phyloP scores from a whole-genome alignment of 2,329 filamentous ascomycete genomes.

The Daldinia eschscholtzii region DNA sequence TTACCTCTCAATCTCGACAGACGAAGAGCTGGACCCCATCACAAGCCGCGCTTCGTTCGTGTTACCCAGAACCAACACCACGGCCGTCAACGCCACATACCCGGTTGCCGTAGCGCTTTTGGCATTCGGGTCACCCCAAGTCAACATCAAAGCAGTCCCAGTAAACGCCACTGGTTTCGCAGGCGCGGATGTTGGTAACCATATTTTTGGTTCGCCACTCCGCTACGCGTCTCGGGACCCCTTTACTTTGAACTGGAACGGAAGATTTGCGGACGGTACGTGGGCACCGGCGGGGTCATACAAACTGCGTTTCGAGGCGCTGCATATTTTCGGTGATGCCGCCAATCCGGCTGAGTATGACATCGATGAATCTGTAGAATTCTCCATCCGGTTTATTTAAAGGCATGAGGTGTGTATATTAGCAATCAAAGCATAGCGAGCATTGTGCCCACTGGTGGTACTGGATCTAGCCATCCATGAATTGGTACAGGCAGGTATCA shows the following conservation, averaged over 20 bases:
- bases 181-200: slow-evolving; percentile 54
- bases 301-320: slow-evolving; percentile 62
- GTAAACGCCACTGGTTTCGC: slow-evolving; percentile 47
- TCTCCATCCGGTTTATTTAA: slow-evolving; percentile 60
- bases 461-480: background rate
- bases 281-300: slow-evolving; percentile 65
- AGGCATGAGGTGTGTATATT: slow-evolving; percentile 12
- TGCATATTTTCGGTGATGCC: slow-evolving; percentile 65
- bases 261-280: slow-evolving; percentile 60
- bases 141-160: slow-evolving; percentile 62
- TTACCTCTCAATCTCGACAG: slow-evolving; percentile 54
- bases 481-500: background rate
- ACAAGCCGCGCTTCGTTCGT: slow-evolving; percentile 47
- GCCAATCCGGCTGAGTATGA: slow-evolving; percentile 62
- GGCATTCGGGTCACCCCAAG: slow-evolving; percentile 60
- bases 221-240: slow-evolving; percentile 53
- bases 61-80: slow-evolving; percentile 43
- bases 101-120: slow-evolving; percentile 59
- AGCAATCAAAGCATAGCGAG: background rate
- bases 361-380: slow-evolving; percentile 55
- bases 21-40: slow-evolving; percentile 49
- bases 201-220: slow-evolving; percentile 59
- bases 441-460: background rate
- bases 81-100: slow-evolving; percentile 49
- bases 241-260: slow-evolving; percentile 58